phyloP scores from a whole-genome alignment of 495 filamentous ascomycete species.

The Eremomyces bilateralis region DNA sequence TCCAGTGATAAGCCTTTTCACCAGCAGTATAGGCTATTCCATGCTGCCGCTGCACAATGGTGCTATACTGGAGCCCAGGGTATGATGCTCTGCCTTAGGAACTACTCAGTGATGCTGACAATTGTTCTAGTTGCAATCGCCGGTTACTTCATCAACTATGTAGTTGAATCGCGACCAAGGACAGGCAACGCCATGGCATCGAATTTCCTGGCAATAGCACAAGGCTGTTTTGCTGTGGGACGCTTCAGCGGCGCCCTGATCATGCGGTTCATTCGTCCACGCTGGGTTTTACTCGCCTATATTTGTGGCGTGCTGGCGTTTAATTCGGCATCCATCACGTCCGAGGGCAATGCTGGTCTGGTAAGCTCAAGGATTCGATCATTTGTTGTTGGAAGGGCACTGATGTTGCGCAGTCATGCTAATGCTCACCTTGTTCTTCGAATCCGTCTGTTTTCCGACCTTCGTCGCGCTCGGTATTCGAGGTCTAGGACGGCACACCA shows the following conservation, averaged over 20 bases:
- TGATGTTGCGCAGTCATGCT: conserved; percentile 33
- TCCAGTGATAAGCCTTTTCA: conserved; percentile 22
- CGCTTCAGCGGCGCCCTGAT: conserved; percentile 36
- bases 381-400: too few relatives aligned
- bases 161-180: conserved; percentile 12
- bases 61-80: conserved; percentile 46
- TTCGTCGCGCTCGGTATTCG: conserved; percentile 47
- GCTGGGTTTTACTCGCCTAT: conserved; percentile 16
- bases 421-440: conserved; percentile 45
- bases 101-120: too few relatives aligned
- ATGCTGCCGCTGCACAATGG: conserved; percentile 43
- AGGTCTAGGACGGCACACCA: conserved; percentile 48
- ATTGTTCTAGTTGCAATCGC: conserved; percentile 25
- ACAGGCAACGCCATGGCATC: conserved; percentile 9
- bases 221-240: conserved; percentile 42
- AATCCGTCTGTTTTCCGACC: conserved; percentile 48
- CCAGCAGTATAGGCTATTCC: conserved; percentile 43
- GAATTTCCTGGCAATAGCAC: conserved; percentile 39
- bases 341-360: conserved; percentile 24
- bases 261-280: conserved; percentile 20
- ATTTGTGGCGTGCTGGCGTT: conserved; percentile 18
- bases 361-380: too few relatives aligned
- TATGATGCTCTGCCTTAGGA: too few relatives aligned
- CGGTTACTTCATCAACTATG: conserved; percentile 30
- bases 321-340: conserved; percentile 14